These are phyloP conservation scores for Globisporangium irregulare DNA, from an alignment of 352 stramenopile species.

Conservation along the genomic window DNA sequence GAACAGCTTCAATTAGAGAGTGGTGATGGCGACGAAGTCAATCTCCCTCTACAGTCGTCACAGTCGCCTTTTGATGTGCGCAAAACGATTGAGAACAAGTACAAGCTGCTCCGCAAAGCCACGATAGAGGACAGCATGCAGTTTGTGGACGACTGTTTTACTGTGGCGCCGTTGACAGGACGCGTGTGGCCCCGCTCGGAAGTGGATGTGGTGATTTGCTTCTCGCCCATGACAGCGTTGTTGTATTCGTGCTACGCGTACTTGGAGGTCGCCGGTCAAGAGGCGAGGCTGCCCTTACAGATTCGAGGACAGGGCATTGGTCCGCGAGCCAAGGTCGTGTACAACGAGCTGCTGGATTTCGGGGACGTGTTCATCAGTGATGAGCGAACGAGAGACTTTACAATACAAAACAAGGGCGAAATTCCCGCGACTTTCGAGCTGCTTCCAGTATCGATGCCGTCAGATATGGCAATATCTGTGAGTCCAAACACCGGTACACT, in stretches of 20 bases:
- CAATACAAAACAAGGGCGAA: constrained; percentile 93
- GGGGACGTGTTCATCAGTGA: constrained; percentile 94
- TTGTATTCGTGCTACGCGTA: constrained; percentile 83
- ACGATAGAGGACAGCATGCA: constrained; percentile 90
- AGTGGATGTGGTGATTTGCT: constrained; percentile 90
- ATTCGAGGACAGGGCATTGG: constrained; percentile 90
- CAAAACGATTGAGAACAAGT: constrained; percentile 88
- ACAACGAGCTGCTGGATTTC: constrained; percentile 93
- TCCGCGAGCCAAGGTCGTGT: constrained; percentile 90
- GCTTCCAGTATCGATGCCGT: constrained; percentile 32
- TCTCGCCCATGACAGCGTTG: constrained; percentile 77
- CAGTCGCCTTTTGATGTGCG: constrained; percentile 57
- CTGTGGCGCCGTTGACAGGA: constrained; percentile 83
- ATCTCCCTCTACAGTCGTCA: constrained; percentile 19
- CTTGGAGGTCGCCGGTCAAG: constrained; percentile 88
- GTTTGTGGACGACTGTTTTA: constrained; percentile 93
- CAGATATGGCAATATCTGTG: constrained; percentile 39
- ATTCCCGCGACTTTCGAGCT: constrained; percentile 86
- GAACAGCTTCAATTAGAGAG: constrained; percentile 63
- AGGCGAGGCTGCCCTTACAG: constrained; percentile 86
- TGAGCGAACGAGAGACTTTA: constrained; percentile 84
- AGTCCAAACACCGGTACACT: constrained; percentile 53
- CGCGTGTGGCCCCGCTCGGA: constrained; percentile 92
- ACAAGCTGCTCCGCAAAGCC: constrained; percentile 87
- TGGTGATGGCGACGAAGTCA: constrained; percentile 17